Conservation (phyloP, 1,284 basidiomycete genomes). For the Moesziomyces aphidis region DNA sequence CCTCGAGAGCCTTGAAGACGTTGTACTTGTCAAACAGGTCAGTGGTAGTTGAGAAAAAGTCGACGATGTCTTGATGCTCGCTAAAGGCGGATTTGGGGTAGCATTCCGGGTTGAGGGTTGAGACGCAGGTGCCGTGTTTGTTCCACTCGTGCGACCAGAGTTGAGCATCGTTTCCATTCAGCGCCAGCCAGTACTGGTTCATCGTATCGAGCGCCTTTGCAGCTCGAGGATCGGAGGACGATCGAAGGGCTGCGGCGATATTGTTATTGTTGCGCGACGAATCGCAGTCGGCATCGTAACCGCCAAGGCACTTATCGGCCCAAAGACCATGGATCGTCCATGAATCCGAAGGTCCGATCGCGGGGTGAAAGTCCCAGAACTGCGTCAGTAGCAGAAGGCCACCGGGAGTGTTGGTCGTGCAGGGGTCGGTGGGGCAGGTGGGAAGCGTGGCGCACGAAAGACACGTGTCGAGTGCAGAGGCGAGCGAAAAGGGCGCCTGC, state of each 20-base stretch:
- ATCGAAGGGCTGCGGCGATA: conserved; percentile 26
- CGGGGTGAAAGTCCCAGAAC: conserved; percentile 53
- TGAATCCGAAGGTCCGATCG: conserved; percentile 42
- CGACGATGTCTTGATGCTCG: conserved; percentile 40
- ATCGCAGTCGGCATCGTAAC: conserved; percentile 44
- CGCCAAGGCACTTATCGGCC: conserved; percentile 51
- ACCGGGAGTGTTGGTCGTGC: conserved; percentile 47
- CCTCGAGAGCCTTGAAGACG: conserved; percentile 28
- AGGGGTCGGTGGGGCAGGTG: conserved; percentile 28
- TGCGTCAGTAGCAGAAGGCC: conserved; percentile 48
- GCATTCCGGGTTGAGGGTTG: conserved; percentile 45
- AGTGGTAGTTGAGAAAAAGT: conserved; percentile 47
- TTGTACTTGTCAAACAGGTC: conserved; percentile 35
- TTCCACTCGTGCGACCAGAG: conserved; percentile 52
- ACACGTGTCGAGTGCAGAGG: conserved; percentile 12
- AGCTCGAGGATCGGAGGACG: conserved; percentile 14
- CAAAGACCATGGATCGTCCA: conserved; percentile 57
- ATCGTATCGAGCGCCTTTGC: conserved; percentile 35
- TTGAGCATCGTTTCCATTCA: conserved; percentile 41
- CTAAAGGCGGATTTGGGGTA: conserved; percentile 20
- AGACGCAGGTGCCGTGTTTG: conserved; percentile 52
- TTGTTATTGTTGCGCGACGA: conserved; percentile 26
- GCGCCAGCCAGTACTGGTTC: conserved; percentile 53
- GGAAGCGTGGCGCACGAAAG: conserved; percentile 30
- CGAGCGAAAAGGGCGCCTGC: neutral